Conservation (phyloP, 2,329 filamentous ascomycete species). For the Neonectria coccinea region DNA sequence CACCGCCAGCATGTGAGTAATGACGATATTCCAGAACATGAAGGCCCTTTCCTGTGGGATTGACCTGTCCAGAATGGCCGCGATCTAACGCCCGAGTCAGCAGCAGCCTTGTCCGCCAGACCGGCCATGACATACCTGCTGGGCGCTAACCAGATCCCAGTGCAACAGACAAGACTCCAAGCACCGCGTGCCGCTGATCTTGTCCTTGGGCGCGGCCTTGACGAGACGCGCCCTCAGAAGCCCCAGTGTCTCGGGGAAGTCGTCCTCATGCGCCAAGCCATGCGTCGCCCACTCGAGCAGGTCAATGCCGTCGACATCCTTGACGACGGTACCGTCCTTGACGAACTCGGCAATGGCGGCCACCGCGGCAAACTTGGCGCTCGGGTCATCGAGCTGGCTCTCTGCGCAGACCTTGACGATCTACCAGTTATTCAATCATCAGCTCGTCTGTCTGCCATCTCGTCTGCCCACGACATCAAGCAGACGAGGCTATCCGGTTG, state of each 20-base stretch:
- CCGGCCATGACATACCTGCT: slow-evolving; percentile 58
- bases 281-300: slow-evolving; percentile 67
- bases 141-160: slow-evolving; percentile 68
- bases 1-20: slow-evolving; percentile 66
- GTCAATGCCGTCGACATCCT: slow-evolving; percentile 64
- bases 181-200: slow-evolving; percentile 55
- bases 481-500: background rate
- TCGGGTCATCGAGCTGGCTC: slow-evolving; percentile 63
- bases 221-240: slow-evolving; percentile 62
- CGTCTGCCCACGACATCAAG: too few species aligned
- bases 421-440: slow-evolving; percentile 45
- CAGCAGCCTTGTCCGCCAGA: too few species aligned
- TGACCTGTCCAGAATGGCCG: slow-evolving; percentile 64
- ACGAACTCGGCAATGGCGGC: slow-evolving; percentile 60
- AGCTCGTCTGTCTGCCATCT: slow-evolving; percentile 11
- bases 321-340: slow-evolving; percentile 58
- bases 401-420: slow-evolving; percentile 63
- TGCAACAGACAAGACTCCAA: slow-evolving; percentile 65
- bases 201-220: slow-evolving; percentile 65
- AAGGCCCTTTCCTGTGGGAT: slow-evolving; percentile 61
- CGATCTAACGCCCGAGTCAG: slow-evolving; percentile 58
- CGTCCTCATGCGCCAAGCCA: slow-evolving; percentile 52
- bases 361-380: slow-evolving; percentile 58
- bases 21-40: slow-evolving; percentile 67
- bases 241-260: slow-evolving; percentile 62